phyloP scores from a whole-genome alignment of 805 yeast genomes.

The Phaffomyces thermotolerans region DNA sequence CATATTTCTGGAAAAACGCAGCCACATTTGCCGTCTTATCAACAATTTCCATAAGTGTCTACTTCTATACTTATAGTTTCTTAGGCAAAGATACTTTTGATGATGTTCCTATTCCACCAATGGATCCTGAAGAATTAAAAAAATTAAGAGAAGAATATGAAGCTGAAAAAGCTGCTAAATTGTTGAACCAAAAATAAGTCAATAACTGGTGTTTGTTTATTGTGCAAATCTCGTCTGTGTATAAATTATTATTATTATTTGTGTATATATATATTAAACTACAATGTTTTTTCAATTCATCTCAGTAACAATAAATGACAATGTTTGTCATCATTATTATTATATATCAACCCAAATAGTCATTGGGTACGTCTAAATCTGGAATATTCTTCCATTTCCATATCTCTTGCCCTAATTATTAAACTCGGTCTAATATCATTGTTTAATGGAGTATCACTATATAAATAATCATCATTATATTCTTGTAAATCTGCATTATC shows the following conservation, averaged over 20 bases:
- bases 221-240: background rate
- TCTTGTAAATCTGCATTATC: slow-evolving; percentile 1
- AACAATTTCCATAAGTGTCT: slow-evolving; percentile 65
- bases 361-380: background rate
- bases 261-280: no score
- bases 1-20: slow-evolving; percentile 75
- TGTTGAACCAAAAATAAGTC: background rate
- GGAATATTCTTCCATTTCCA: slow-evolving; percentile 21
- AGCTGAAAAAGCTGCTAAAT: slow-evolving; percentile 24
- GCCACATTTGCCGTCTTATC: slow-evolving; percentile 50
- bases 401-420: slow-evolving; percentile 15
- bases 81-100: slow-evolving; percentile 74
- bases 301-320: no score
- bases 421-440: slow-evolving; percentile 16
- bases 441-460: background rate
- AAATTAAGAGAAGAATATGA: slow-evolving; percentile 69
- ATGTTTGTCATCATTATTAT: no score
- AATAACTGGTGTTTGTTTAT: background rate
- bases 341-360: no score
- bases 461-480: background rate
- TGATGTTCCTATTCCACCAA: slow-evolving; percentile 93
- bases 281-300: no score
- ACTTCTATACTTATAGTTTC: slow-evolving; percentile 53
- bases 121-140: slow-evolving; percentile 68
- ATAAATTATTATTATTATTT: no score